Base-by-base conservation (phyloP, 257 asterid genomes). In the Eustoma russellianum region DNA sequence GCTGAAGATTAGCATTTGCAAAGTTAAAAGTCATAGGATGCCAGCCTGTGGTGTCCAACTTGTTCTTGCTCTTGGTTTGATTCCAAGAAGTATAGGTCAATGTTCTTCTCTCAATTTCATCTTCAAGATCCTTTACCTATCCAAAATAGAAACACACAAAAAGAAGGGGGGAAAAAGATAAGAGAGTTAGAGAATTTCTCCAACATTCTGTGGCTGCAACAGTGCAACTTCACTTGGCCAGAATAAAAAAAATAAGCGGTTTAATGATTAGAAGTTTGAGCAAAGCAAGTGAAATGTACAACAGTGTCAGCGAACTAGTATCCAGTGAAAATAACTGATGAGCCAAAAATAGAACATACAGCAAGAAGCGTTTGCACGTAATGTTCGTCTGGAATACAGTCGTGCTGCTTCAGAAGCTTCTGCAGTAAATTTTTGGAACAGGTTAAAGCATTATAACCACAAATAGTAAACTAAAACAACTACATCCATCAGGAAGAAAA, bases 361-460 rank as follows among this genome's bases (percentile, higher is more conserved):
- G 94, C 88, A 47, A 92, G 83, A 55, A 92, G 78, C 50, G 97
- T 88, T 74, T 71, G 95, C 61, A 88, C 88, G 59, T 88, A 92
- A 70, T 92, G 99, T 78, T 92, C 99, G 76, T 92, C 99, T 0
- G 99, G 99, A 68, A 92, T 88, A 70, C 97, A 88, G 73, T 92
- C 76, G 70, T 88, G 95, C 80, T 85, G 97, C 74, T 88, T 82
- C 78, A 82, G 94, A 77, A 79, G 90, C 70, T 79, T 92, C 99
- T 92, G 99, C 81, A 68, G 61, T 51, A 46, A 61, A 65, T 41
- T 65, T 60, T 35, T 33, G 16, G 50, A 52, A 59, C 33, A 55
- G 44, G 66, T 68, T 58, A 67, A 69, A 40, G 54, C 49, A 50
- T 19, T 59, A 45, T 15, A 48, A 41, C 16, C 14, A 35, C 43